Percentiles rank a stretch among this genome's conserved stretches.
Evolutionary conservation across 352 stramenopile species (phyloP).

Genomic region (Globisporangium iwayamae): DNA sequence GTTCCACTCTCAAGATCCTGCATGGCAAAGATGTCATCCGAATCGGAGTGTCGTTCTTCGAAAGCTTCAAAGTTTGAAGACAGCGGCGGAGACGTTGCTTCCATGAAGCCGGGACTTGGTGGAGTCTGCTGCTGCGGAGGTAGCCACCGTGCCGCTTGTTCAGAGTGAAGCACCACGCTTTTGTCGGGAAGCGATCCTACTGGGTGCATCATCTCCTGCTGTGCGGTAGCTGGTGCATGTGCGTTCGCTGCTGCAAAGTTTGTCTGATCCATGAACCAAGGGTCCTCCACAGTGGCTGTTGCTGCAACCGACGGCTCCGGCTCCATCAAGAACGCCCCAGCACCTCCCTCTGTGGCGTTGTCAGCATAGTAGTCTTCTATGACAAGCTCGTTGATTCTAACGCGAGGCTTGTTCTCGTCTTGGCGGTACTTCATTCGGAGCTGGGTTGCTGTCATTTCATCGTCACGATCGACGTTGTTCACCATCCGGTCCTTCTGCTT

Average conservation of each 20-base stretch:
- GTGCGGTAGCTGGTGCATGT: neutral
- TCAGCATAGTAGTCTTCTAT: constrained; percentile 85
- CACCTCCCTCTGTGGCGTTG: constrained; percentile 23
- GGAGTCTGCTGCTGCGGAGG: constrained; percentile 17
- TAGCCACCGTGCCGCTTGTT: constrained; percentile 69
- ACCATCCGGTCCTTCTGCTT: constrained; percentile 73
- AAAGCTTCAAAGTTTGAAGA: constrained; percentile 33
- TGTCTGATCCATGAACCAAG: constrained; percentile 58
- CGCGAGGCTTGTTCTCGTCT: constrained; percentile 38
- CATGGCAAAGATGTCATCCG: constrained; percentile 17
- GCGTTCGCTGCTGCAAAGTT: neutral
- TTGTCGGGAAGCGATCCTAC: constrained; percentile 39
- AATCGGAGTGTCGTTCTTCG: constrained; percentile 13
- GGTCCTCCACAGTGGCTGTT: constrained; percentile 22
- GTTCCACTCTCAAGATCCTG: constrained; percentile 13
- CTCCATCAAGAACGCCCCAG: constrained; percentile 62
- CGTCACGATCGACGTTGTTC: constrained; percentile 31
- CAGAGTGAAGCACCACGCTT: constrained; percentile 33
- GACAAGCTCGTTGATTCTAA: constrained; percentile 81
- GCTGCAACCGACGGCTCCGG: constrained; percentile 13
- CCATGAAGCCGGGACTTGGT: constrained; percentile 8
- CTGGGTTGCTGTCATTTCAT: constrained; percentile 55
- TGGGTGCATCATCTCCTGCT: constrained; percentile 19
- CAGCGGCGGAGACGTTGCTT: constrained; percentile 16
- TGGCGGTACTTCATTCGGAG: constrained; percentile 47